Evolutionary conservation across 768 basidiomycete genomes (phyloP), one percentile per base, ranked within the genome.

Genomic region (Termitomyces titanicus): DNA sequence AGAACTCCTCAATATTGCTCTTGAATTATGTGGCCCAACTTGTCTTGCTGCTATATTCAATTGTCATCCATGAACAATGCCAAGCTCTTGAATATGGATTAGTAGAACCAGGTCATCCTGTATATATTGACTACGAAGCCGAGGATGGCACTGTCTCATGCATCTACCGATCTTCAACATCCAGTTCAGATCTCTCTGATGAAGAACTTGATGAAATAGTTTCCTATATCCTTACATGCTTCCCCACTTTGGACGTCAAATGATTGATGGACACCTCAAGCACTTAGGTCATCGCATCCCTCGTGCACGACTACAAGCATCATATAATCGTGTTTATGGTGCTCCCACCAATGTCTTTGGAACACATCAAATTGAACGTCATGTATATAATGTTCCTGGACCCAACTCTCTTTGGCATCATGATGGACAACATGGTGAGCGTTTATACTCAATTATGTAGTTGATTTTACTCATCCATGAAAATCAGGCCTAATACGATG

Each of bases 391-490:
- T 15, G 70, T 71, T 34, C 59, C 64, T 25, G 69, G 67, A 3
- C 64, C 66, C 8, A 72, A 72, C 58, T 66, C 66, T 0, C 58
- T 72, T 0, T 72, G 70, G 70, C 70, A 73, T 52, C 68, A 73
- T 61, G 70, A 74, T 59, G 69, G 73, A 0, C 71, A 73, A 44
- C 72, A 73, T 60, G 64, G 72, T 73, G 51, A n/a, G 62, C 57
- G n/a, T n/a, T n/a, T n/a, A n/a, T n/a, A n/a, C n/a, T n/a, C n/a
- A n/a, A n/a, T n/a, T n/a, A n/a, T n/a, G n/a, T n/a, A n/a, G n/a
- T n/a, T n/a, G n/a, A 13, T 37, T 51, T 20, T 38, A 22, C 43
- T 45, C 12, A n/a, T 35, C 17, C 33, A 47, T 11, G 25, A 39
- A 27, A 27, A 29, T 9, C 27, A 72, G 72, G 65, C 3, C 57